phyloP scores from a whole-genome alignment of 768 basidiomycete genomes.

The Agaricus sinodeliciosus region DNA sequence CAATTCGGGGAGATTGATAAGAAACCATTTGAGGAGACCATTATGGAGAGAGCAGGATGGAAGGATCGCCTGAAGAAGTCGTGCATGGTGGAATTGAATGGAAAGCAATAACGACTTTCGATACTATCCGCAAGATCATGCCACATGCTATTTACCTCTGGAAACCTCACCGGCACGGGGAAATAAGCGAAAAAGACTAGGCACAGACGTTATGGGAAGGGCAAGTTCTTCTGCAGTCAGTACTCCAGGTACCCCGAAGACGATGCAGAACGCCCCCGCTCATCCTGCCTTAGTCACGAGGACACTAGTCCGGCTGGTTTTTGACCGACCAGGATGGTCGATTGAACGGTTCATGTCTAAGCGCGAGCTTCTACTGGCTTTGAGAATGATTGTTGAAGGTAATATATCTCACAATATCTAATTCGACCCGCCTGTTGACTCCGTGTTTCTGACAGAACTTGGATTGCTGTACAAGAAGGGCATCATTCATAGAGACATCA shows the following conservation, averaged over 20 bases:
- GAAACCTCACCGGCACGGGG: too few species aligned
- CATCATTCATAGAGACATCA: background rate
- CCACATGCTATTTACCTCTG: background rate
- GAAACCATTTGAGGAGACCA: background rate
- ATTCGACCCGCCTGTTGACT: background rate
- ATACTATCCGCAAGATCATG: background rate
- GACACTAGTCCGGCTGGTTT: background rate
- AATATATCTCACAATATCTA: background rate
- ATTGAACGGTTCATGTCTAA: background rate
- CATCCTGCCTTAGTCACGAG: background rate
- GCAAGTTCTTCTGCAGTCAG: too few species aligned
- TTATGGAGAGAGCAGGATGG: background rate
- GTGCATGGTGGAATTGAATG: background rate
- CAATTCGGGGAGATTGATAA: background rate
- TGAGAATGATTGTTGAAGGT: background rate
- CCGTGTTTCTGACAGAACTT: background rate
- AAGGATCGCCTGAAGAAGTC: background rate
- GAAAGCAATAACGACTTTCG: background rate
- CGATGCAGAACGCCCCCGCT: background rate
- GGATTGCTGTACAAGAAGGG: background rate
- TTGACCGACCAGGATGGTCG: background rate
- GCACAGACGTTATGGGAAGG: too few species aligned
- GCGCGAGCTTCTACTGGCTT: background rate
- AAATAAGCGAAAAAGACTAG: too few species aligned
- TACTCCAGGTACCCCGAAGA: background rate